Evolutionary conservation across 768 basidiomycete species (phyloP).

Genomic region (Paxillus rubicundulus): DNA sequence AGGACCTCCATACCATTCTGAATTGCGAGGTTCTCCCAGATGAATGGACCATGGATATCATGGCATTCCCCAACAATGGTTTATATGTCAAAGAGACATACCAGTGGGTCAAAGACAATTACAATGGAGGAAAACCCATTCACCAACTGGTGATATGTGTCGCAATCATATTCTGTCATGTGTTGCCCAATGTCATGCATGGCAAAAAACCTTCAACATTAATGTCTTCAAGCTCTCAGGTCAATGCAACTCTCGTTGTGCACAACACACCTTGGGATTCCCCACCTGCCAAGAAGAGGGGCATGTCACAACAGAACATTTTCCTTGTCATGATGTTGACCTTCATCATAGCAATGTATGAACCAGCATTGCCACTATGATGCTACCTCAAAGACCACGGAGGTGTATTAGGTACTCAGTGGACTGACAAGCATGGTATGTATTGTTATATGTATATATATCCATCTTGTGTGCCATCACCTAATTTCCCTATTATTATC

Average conservation of each 20-base stretch:
- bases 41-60: not conserved
- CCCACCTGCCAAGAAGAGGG: too few species aligned
- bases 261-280: too few species aligned
- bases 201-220: too few species aligned
- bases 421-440: too few species aligned
- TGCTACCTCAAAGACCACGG: not conserved
- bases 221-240: too few species aligned
- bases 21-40: not conserved
- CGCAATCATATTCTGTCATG: not conserved
- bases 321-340: not conserved
- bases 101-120: not conserved
- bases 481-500: not conserved
- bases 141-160: not conserved
- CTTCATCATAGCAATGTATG: conserved; percentile 1
- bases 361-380: not conserved
- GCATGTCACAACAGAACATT: not conserved
- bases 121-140: not conserved
- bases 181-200: not conserved
- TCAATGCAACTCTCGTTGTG: too few species aligned
- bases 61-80: not conserved
- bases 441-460: too few species aligned
- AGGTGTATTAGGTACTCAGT: not conserved
- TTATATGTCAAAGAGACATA: not conserved
- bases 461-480: not conserved
- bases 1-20: not conserved